These are phyloP conservation scores for Solanum clarkiae DNA, from an alignment of 257 asterid species.

Conservation along the genomic window DNA sequence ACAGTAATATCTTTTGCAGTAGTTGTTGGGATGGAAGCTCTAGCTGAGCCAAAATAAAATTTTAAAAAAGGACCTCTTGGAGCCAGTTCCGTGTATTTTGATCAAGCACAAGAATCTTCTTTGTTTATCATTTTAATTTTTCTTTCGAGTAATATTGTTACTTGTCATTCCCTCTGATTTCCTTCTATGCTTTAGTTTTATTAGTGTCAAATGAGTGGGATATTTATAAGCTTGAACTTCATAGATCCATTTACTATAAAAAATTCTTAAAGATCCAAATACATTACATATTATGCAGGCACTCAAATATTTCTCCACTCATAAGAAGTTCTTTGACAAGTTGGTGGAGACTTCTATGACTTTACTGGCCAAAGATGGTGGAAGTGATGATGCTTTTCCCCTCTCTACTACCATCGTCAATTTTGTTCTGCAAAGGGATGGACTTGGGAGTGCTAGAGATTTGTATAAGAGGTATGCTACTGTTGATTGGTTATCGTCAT, in stretches of 20 bases:
- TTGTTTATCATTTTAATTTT: background rate
- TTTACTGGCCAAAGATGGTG: conserved; percentile 55
- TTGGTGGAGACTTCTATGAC: conserved; percentile 50
- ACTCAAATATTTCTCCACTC: conserved; percentile 56
- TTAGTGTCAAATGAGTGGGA: background rate
- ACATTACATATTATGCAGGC: conserved; percentile 41
- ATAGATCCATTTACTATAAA: background rate
- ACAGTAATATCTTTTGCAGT: background rate
- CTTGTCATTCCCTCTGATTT: background rate
- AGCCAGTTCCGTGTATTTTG: background rate
- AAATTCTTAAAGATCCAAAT: background rate
- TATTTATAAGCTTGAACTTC: background rate
- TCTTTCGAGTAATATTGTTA: background rate
- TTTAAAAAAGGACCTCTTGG: background rate
- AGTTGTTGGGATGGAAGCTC: background rate
- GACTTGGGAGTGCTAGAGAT: conserved; percentile 57
- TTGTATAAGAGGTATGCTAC: conserved; percentile 56
- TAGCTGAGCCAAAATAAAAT: background rate
- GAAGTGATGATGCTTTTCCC: conserved; percentile 71
- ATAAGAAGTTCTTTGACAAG: conserved; percentile 54
- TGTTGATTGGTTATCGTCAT: background rate
- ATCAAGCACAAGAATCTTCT: background rate
- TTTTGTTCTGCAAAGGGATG: conserved; percentile 56
- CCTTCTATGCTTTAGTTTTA: background rate
- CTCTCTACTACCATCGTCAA: conserved; percentile 52